These are phyloP conservation scores for Collybia mongolica DNA, from an alignment of 768 basidiomycete genomes.

Conservation along the genomic window DNA sequence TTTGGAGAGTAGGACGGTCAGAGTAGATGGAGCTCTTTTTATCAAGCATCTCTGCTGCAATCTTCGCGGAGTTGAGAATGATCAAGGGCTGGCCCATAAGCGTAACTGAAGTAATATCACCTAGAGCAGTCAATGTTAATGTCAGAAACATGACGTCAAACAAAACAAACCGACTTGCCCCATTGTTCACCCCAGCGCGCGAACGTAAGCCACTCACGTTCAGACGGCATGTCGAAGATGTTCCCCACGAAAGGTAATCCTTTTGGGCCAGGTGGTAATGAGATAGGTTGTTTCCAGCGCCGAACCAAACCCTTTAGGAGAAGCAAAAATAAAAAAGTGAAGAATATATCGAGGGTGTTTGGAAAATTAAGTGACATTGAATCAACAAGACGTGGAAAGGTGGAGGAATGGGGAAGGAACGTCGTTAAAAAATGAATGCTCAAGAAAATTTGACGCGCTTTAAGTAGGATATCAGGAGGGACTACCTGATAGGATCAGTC, in stretches of 20 bases:
- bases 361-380: constrained; percentile 26
- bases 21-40: constrained; percentile 68
- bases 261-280: constrained; percentile 51
- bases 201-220: constrained; percentile 51
- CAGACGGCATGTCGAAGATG: constrained; percentile 48
- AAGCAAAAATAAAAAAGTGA: constrained; percentile 31
- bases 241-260: constrained; percentile 56
- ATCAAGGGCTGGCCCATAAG: constrained; percentile 60
- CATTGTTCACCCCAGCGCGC: constrained; percentile 51
- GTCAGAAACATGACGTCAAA: background rate
- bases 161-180: constrained; percentile 29
- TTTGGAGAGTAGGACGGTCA: constrained; percentile 56
- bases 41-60: constrained; percentile 59
- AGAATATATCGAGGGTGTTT: constrained; percentile 28
- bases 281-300: constrained; percentile 14
- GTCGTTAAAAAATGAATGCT: constrained; percentile 15
- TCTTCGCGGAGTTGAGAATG: constrained; percentile 49
- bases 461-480: constrained; percentile 31
- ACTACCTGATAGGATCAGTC: constrained; percentile 31
- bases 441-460: constrained; percentile 21
- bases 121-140: constrained; percentile 24
- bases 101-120: constrained; percentile 59
- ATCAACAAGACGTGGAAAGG: constrained; percentile 14
- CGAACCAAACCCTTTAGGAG: constrained; percentile 30
- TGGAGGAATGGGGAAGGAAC: constrained; percentile 22